Conservation (phyloP, 1,139 yeast genomes). For the Lodderomyces pseudojiufengensis region DNA sequence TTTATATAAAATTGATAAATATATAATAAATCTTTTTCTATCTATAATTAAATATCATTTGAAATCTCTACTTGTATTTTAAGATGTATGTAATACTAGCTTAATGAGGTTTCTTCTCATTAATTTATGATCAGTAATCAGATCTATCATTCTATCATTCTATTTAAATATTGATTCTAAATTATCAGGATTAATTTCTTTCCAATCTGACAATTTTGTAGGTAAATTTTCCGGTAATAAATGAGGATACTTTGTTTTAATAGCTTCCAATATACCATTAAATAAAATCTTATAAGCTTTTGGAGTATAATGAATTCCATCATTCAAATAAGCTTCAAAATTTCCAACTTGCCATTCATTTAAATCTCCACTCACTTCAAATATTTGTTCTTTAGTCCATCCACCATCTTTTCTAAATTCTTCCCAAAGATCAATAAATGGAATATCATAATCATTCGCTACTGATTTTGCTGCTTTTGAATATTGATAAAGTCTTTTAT, state of each 20-base stretch:
- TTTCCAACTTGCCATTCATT: constrained; percentile 13
- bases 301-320: constrained; percentile 69
- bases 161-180: constrained; percentile 8
- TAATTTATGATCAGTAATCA: no score
- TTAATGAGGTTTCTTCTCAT: no score
- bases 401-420: constrained; percentile 31
- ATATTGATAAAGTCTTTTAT: constrained; percentile 39
- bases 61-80: no score
- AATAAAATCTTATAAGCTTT: constrained; percentile 55
- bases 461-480: constrained; percentile 46
- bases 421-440: constrained; percentile 52
- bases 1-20: no score
- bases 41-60: no score
- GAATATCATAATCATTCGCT: constrained; percentile 42
- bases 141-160: no score
- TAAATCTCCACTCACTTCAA: constrained; percentile 8
- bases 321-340: constrained; percentile 27
- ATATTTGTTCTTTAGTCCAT: constrained; percentile 15
- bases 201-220: constrained; percentile 35
- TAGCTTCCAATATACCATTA: constrained; percentile 35
- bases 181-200: constrained; percentile 21
- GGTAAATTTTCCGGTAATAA: constrained; percentile 34
- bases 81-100: no score
- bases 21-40: no score
- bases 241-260: constrained; percentile 46